Percentiles rank a stretch among this genome's conserved stretches.
Conservation (phyloP, 1,284 basidiomycete genomes). For the Ceratorhiza oryzae-sativae region DNA sequence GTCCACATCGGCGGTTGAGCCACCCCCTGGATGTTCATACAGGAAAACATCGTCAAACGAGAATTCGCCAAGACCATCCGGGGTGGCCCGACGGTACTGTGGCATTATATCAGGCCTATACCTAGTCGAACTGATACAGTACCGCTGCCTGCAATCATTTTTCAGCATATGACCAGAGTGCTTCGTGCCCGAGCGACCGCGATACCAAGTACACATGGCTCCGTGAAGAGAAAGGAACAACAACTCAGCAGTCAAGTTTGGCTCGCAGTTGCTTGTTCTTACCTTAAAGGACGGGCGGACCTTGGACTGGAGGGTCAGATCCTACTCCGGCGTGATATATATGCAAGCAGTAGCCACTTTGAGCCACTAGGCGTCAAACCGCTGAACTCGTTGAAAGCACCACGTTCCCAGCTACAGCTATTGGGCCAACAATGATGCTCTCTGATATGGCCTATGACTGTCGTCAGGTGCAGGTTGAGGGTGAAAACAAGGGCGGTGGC, state of each 20-base stretch:
- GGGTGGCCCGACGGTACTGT: slow-evolving; percentile 10
- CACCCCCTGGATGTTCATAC: not conserved
- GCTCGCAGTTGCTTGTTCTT: not conserved
- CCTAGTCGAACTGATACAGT: slow-evolving; percentile 13
- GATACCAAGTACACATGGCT: slow-evolving; percentile 35
- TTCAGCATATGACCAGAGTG: slow-evolving; percentile 31
- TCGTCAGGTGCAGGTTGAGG: not conserved
- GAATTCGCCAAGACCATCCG: slow-evolving; percentile 31
- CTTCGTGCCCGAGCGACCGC: slow-evolving; percentile 34
- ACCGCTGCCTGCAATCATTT: slow-evolving; percentile 34
- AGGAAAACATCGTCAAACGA: slow-evolving; percentile 38
- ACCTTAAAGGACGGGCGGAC: not conserved
- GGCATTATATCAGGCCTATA: slow-evolving; percentile 25
- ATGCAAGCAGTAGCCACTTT: slow-evolving; percentile 6
- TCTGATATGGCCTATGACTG: not conserved
- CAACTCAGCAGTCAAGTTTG: not conserved
- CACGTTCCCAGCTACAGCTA: not conserved
- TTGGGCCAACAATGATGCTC: not conserved
- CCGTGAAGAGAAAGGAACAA: not conserved
- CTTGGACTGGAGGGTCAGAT: not conserved
- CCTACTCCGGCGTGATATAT: not conserved
- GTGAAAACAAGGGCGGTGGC: not conserved
- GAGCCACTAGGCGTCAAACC: slow-evolving; percentile 1
- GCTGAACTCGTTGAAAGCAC: not conserved
- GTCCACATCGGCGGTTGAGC: not conserved